Base-by-base conservation (phyloP, 495 filamentous ascomycete species). In the Lasiosphaeriaceae sp. region DNA sequence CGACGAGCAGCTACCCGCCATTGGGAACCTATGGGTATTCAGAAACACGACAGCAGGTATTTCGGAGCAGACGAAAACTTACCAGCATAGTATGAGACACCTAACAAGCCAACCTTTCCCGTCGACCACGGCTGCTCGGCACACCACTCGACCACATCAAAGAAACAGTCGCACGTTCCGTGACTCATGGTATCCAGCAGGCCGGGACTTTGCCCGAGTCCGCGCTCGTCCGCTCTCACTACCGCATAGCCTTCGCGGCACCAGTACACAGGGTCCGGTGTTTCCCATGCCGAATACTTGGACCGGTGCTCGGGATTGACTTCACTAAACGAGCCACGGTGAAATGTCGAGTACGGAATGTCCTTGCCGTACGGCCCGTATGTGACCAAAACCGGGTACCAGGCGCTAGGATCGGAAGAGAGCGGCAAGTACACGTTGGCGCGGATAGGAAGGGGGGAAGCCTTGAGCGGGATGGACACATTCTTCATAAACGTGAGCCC, bases 351-450 rank as follows among this genome's bases (percentile, higher is more conserved):
- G 63, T 82, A 83, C 31, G 68, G 73, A 11, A 81, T 77, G 63
- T 87, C 84, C 59, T 89, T 87, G 11, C 84, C 86, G 59, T 89
- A 89, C 1, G 86, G 84, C 0, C 80, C 80, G 60, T 82, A 83
- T 6, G 82, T 84, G 2, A 81, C 73, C 0, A 85, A 62, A 0
- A 81, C 80, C 1, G 82, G 81, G 43, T 61, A 57, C 35, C 47
- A 47, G 23, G 21, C 16, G 29, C 43, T 12, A 8, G 45, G 22
- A 17, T 16, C 2, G 6, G 47, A 16, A n/a, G 44, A 35, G n/a
- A 66, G 59, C n/a, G 67, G 67, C 20, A 69, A 37, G 56, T 68
- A 69, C 19, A 68, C 37, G 41, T 69, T 69, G 29, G 65, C 67
- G 29, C 67, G 65, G 56, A 69, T 66, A 12, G 67, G 67, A 5